Base-by-base conservation (phyloP, 2,329 filamentous ascomycete species). In the Sarocladiaceae sp. region DNA sequence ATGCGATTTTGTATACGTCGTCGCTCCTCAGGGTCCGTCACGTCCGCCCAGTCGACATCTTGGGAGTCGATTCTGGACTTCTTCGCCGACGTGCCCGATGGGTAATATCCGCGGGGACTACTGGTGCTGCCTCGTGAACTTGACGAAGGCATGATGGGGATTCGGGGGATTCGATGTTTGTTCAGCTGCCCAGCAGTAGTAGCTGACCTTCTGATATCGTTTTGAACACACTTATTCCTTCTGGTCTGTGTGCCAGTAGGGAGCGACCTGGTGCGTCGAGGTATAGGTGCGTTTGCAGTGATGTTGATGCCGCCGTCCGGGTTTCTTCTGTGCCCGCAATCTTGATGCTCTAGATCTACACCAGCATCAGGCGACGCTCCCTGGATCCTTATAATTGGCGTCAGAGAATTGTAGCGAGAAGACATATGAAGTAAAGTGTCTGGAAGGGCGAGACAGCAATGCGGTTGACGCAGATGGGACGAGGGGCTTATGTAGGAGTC, bases 1-100 rank as follows among this genome's bases (percentile, higher is more conserved):
- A 88, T 76, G 44, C 83, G 76, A 58, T 89, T 89, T 59, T 89
- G 85, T 42, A 88, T 83, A 48, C 83, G 80, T 50, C 85, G 72
- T 56, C 85, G 73, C 64, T 87, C 82, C 48, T 80, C 80, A 0
- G 82, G 82, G 53, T 88, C 83, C 6, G 75, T 76, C 33, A 88
- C 73, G 1, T 82, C 74, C 21, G 76, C 71, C 85, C 85, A 89
- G 63, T 87, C 78, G 50, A 84, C 73, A 3, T 66, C 66, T 50
- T 72, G 74, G 18, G 37, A 27, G n/a, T 24, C 37, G 18, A 60
- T 40, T 24, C 55, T 65, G 4, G 67, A 59, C 50, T 68, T 74
- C 40, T 65, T 70, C 45, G 66, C 69, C 3, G 61, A 61, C 4
- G 65, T 24, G 10, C 37, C 37, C 9, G 37, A 41, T 29, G 23